Base-by-base conservation (phyloP, 2,329 filamentous ascomycete genomes). In the Purpureocillium lavendulum region DNA sequence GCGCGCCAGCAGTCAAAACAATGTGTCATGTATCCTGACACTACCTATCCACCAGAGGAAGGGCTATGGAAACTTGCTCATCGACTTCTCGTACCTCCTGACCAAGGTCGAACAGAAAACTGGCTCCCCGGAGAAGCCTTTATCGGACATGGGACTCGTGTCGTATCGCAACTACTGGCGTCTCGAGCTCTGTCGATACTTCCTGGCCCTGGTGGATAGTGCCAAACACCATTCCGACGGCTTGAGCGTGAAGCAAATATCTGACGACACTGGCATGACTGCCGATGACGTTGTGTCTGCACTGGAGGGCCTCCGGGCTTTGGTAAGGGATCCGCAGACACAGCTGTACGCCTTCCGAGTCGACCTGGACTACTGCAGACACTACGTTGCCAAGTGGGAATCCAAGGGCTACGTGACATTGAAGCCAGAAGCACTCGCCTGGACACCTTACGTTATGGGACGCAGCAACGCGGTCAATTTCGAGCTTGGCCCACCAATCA, bases 91-190 rank as follows among this genome's bases (percentile, higher is more conserved):
- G 1, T 98, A 98, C 57, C 80, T 98, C 7, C 76, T 98, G 35
- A 97, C 94, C 0, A 80, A 88, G 38, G 87, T 94, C 1, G 92
- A 98, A 62, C 77, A 82, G 52, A 95, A 96, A 61, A 94, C 88
- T 1, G 92, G 92, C 9, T 96, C 90, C 2, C 92, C 92, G 0
- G 92, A 98, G 60, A 98, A 98, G 61, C 92, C 92, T 0, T 73
- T 98, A 4, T 97, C 92, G 0, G 92, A 98, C 56, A 96, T 98
- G 87, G 92, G 92, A 3, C 65, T 98, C 30, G 90, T 97, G 4
- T 97, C 90, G 2, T 98, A 98, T 58, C 80, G 92, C 33, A 96
- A 94, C 53, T 98, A 98, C 60, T 98, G 92, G 92, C 82, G 92
- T 15, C 69, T 95, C 9, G 73, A 94, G 3, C 68, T 98, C 39